Base-by-base conservation (phyloP, 1,284 basidiomycete genomes). In the Sanghuangporus baumii region DNA sequence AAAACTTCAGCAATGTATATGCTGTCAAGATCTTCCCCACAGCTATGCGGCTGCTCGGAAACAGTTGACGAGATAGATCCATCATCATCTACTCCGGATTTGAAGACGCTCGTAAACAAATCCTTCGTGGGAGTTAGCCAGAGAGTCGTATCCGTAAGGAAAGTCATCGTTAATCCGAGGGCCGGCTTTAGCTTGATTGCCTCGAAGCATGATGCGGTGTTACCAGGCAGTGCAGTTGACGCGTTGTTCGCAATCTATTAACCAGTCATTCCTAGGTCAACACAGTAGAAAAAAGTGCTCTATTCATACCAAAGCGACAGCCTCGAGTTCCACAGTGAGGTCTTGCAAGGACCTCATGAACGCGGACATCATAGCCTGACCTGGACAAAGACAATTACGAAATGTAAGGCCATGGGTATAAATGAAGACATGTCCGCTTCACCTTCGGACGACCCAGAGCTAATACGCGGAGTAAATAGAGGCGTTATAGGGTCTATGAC, bases 131-230 rank as follows among this genome's bases (percentile, higher is more conserved):
- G 23, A 7, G 81, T 74, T 3, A 90, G 74, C 89, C 88, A 92
- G 20, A 92, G 67, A 0, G 87, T 89, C 11, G 82, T 82, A 68
- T 92, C 89, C 0, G 85, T 81, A 69, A 91, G 74, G 71, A 83
- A 89, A 1, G 85, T 77, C 66, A 91, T 91, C 0, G 89, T 86
- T 0, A 88, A 84, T 0, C 89, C 89, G 16, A 92, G 75, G 0
- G 87, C 86, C 1, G 89, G 89, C 70, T 88, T 91, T 58, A 82
- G 76, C 16, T 72, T 72, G 9, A 74, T 74, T 3, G 75, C 72
- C 50, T 74, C 63, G 59, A 79, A 80, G 6, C 66, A 71, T 0
- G 81, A 78, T 47, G 64, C 48, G 2, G 76, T 71, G 63, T 80
- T 79, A 16, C 67, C 66, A 20, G 72, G 71, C n/a, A 63, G 64